Evolutionary conservation across 2,329 filamentous ascomycete genomes (phyloP).

Genomic region (Trichoderma brevicompactum): DNA sequence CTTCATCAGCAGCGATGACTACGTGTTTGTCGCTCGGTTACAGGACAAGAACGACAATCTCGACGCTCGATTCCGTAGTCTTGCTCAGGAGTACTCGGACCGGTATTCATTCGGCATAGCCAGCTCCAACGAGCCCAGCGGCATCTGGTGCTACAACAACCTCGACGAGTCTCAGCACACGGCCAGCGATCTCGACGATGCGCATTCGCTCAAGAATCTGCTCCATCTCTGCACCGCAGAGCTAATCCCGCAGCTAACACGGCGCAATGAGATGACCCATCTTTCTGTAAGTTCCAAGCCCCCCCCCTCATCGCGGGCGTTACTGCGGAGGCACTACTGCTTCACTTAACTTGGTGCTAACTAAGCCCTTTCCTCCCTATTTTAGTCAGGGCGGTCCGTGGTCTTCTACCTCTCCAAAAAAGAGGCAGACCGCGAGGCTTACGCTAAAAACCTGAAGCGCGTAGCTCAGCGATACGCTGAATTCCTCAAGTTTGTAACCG

Average conservation of each 20-base stretch:
- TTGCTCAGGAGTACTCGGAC: constrained; percentile 46
- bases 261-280: constrained; percentile 50
- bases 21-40: constrained; percentile 49
- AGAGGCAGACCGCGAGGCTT: constrained; percentile 42
- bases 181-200: constrained; percentile 40
- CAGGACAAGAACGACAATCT: constrained; percentile 38
- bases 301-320: background rate
- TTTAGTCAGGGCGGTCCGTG: constrained; percentile 46
- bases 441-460: constrained; percentile 43
- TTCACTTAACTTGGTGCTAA: background rate
- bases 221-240: constrained; percentile 46
- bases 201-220: constrained; percentile 45
- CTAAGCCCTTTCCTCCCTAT: background rate
- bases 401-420: constrained; percentile 41
- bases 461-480: constrained; percentile 52
- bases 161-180: constrained; percentile 43
- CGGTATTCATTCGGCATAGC: constrained; percentile 48
- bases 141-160: constrained; percentile 49
- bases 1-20: constrained; percentile 47
- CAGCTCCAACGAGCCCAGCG: background rate
- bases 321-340: background rate
- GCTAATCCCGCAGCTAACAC: constrained; percentile 50
- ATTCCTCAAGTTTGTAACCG: constrained; percentile 54
- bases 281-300: constrained; percentile 40
- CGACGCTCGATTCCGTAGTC: constrained; percentile 37